Evolutionary conservation across 495 filamentous ascomycete species (phyloP).

Genomic region (Chlorociboria aeruginascens): DNA sequence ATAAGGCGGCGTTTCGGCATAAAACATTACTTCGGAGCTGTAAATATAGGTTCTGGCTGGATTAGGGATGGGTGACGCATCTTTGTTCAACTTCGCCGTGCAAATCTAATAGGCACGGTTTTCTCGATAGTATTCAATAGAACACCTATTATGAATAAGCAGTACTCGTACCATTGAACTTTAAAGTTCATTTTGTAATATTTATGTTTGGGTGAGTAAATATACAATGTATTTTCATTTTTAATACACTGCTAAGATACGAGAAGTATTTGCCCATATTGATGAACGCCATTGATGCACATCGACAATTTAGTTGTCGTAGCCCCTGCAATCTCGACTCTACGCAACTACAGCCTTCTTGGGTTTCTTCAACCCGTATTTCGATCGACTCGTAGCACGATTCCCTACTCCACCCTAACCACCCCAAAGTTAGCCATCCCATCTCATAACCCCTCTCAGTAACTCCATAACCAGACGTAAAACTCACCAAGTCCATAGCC

Average conservation of each 20-base stretch:
- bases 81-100: neutral
- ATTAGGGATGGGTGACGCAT: neutral
- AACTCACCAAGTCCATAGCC: constrained; percentile 82
- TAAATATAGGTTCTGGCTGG: neutral
- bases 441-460: neutral
- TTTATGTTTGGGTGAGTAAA: too few relatives aligned
- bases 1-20: constrained; percentile 12
- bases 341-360: constrained; percentile 47
- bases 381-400: constrained; percentile 72
- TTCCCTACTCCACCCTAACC: constrained; percentile 79
- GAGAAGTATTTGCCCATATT: neutral
- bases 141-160: too few relatives aligned
- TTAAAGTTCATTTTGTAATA: too few relatives aligned
- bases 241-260: neutral
- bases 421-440: constrained; percentile 12
- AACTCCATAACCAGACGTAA: neutral
- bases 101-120: neutral
- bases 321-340: neutral
- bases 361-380: constrained; percentile 98
- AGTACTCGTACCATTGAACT: too few relatives aligned
- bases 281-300: constrained; percentile 4
- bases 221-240: too few relatives aligned
- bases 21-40: neutral
- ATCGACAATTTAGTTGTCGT: neutral
- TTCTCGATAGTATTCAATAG: too few relatives aligned